These are phyloP conservation scores for Amauroascus verrucosus DNA, from an alignment of 2,329 filamentous ascomycete species.

Conservation along the genomic window DNA sequence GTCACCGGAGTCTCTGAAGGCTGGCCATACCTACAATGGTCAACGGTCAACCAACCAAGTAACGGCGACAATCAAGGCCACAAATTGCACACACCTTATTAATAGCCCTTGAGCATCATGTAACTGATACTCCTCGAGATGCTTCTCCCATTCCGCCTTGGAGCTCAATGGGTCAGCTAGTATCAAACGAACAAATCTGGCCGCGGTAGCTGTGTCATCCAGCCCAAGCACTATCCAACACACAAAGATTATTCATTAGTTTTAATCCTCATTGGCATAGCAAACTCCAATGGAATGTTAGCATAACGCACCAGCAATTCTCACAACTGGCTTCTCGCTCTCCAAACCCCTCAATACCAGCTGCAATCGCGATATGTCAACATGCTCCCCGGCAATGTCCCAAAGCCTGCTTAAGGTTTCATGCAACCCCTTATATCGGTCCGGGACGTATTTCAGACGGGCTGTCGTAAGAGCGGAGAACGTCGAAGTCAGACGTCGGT, in stretches of 20 bases:
- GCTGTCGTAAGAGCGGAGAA: background rate
- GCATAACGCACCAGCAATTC: constrained; percentile 42
- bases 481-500: constrained; percentile 1
- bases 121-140: constrained; percentile 44
- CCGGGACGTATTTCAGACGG: constrained; percentile 38
- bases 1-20: constrained; percentile 37
- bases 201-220: constrained; percentile 41
- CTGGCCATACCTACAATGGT: constrained; percentile 43
- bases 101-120: constrained; percentile 48
- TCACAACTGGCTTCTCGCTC: constrained; percentile 42
- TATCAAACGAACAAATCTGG: constrained; percentile 55
- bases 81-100: constrained; percentile 41
- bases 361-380: constrained; percentile 50
- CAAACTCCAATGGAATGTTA: background rate
- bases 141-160: constrained; percentile 56
- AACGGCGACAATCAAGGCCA: constrained; percentile 12
- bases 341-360: constrained; percentile 50
- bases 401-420: constrained; percentile 44
- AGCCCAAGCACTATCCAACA: constrained; percentile 39
- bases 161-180: constrained; percentile 59
- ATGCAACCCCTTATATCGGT: constrained; percentile 44
- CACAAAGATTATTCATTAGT: background rate
- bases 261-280: background rate
- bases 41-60: background rate
- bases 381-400: constrained; percentile 44